phyloP scores from a whole-genome alignment of 371 early-diverging fungal species.

The Zancudomyces culisetae region DNA sequence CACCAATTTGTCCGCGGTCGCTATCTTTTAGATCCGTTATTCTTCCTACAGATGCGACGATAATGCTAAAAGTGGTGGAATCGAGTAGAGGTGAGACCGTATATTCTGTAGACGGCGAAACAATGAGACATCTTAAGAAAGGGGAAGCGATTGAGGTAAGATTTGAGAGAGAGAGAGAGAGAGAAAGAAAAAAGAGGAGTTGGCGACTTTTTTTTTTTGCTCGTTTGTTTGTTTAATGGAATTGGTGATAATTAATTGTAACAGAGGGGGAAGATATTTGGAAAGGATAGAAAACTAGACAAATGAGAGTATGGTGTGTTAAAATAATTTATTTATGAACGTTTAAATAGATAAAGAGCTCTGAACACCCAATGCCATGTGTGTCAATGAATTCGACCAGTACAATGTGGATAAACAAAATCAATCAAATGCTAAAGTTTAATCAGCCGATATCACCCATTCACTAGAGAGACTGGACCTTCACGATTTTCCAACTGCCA shows the following conservation, averaged over 20 bases:
- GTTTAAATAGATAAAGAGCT: conserved; percentile 24
- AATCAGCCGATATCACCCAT: too few species aligned
- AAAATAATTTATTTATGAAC: neutral
- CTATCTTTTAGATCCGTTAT: conserved; percentile 81
- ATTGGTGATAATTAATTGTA: neutral
- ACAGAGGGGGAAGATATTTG: neutral
- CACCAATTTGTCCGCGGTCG: conserved; percentile 91
- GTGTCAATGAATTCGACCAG: conserved; percentile 44
- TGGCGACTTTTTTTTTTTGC: too few species aligned
- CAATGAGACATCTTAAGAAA: neutral
- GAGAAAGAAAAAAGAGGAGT: too few species aligned
- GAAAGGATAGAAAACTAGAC: neutral
- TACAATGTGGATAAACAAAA: conserved; percentile 53
- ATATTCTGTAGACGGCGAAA: neutral
- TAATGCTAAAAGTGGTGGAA: conserved; percentile 34
- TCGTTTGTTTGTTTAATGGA: neutral
- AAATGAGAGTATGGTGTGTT: neutral
- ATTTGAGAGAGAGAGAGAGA: too few species aligned
- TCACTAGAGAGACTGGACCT: too few species aligned
- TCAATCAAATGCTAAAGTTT: conserved; percentile 62
- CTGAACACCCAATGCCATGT: conserved; percentile 59
- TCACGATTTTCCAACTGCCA: too few species aligned
- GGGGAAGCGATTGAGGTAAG: neutral
- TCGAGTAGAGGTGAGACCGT: neutral
- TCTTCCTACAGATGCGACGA: conserved; percentile 53